Base-by-base conservation (phyloP, 2,329 filamentous ascomycete genomes). In the Trichoderma endophyticum region DNA sequence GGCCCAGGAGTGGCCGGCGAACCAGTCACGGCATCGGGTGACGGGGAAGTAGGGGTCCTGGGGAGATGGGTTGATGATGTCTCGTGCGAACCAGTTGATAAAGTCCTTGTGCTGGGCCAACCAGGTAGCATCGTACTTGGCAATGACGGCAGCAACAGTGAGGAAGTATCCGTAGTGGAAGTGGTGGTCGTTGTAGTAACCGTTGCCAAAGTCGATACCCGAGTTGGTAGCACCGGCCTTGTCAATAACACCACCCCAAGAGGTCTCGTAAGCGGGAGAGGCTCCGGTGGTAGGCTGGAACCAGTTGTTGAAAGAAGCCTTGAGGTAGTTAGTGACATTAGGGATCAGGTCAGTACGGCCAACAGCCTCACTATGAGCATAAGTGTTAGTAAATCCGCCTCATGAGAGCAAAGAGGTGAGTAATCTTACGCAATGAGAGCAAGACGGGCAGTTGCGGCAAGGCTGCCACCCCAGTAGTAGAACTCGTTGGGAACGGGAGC, bases 161-260 rank as follows among this genome's bases (percentile, higher is more conserved):
- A 78, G 71, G 59, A 75, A 76, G 48, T 79, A 79, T 28, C 77
- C 77, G 56, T 77, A 79, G 70, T 79, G 77, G 73, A 79, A 79
- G 64, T 78, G 77, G 61, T 79, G 77, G 48, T 79, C 77, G 72
- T 79, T 79, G 72, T 78, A 78, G 56, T 73, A 77, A 7, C 73
- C 75, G 57, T 79, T 78, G 18, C 77, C 77, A 71, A 77, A 79
- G 67, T 79, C 77, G 24, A 76, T 70, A 9, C 72, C 72, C 26
- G 72, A 54, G 43, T 77, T 75, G 15, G 54, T 69, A 6, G 72
- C 71, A 12, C 76, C 75, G 12, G 74, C 76, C 65, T 74, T 76
- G 72, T 74, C 71, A 60, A 77, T 70, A 24, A 78, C 68, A 57
- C 76, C 77, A 4, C 76, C 76, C 77, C 77, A 77, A 7, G 67